A percentile compares a stretch with the other conserved stretches of the same genome.
Evolutionary conservation across 768 basidiomycete species (phyloP).

Genomic region (Hericium erinaceus): DNA sequence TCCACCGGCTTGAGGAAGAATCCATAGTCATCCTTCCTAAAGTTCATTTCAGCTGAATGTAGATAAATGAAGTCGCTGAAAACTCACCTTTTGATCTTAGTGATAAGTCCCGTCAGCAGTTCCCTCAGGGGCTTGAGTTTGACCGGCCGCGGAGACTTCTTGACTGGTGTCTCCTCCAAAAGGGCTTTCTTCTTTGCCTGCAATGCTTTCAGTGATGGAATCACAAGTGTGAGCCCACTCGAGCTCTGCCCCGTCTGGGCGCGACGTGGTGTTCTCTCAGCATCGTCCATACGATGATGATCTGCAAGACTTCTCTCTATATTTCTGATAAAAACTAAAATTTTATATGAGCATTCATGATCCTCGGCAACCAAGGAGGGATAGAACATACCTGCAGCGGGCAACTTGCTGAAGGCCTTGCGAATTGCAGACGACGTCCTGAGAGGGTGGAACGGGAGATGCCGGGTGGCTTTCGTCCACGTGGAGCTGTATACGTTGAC

Average conservation of each 20-base stretch:
- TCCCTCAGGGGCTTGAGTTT: constrained; percentile 78
- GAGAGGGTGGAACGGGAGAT: not conserved
- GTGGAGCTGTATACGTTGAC: not conserved
- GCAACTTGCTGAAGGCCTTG: not conserved
- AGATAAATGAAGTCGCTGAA: not conserved
- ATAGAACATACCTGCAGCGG: not conserved
- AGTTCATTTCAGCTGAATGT: not conserved
- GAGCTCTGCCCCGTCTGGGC: constrained; percentile 6
- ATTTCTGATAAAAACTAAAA: too few species aligned
- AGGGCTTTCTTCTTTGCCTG: constrained; percentile 36
- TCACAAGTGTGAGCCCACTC: constrained; percentile 54
- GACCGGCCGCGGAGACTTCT: constrained; percentile 42
- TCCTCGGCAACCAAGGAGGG: too few species aligned
- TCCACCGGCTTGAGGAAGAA: constrained; percentile 72
- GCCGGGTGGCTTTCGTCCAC: not conserved
- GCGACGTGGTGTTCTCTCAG: not conserved
- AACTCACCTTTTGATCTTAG: constrained; percentile 64
- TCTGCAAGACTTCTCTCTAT: too few species aligned
- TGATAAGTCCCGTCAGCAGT: constrained; percentile 56
- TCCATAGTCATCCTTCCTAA: constrained; percentile 78
- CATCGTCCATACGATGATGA: not conserved
- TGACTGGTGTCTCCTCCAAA: constrained; percentile 13
- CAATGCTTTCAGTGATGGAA: constrained; percentile 56
- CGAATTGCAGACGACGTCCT: too few species aligned
- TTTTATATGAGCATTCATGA: too few species aligned